These are phyloP conservation scores for Pythium sp. DNA, from an alignment of 352 stramenopile genomes.

Conservation along the genomic window DNA sequence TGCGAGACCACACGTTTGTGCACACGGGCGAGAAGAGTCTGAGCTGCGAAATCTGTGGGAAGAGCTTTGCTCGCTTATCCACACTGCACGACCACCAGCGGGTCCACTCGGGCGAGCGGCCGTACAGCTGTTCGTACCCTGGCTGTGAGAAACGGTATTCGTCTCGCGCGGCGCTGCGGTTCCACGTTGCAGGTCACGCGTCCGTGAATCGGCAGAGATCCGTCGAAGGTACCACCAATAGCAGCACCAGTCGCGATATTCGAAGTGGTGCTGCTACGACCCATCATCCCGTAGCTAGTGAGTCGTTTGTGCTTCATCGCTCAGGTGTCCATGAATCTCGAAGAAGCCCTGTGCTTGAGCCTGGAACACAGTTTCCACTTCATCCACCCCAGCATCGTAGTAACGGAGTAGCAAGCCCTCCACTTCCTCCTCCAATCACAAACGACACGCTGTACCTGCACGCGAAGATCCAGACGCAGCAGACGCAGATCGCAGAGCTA, in stretches of 20 bases:
- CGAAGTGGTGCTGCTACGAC: background rate
- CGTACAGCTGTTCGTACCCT: constrained; percentile 40
- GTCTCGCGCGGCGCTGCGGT: constrained; percentile 58
- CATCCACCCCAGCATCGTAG: background rate
- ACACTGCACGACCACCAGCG: constrained; percentile 63
- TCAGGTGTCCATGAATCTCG: background rate
- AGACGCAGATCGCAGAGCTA: constrained; percentile 43
- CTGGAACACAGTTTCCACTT: background rate
- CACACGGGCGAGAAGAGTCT: constrained; percentile 69
- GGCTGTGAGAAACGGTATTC: constrained; percentile 36
- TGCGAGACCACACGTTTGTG: constrained; percentile 70
- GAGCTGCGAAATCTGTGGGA: constrained; percentile 42
- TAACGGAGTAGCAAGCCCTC: background rate
- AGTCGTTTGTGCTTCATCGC: background rate
- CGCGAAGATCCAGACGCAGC: constrained; percentile 39
- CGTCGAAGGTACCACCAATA: background rate
- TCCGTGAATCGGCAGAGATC: background rate
- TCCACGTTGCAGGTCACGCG: constrained; percentile 44
- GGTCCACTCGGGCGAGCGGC: constrained; percentile 73
- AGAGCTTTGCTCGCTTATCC: constrained; percentile 48
- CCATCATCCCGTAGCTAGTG: background rate
- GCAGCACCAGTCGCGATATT: background rate
- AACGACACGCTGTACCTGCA: constrained; percentile 19
- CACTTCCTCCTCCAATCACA: background rate
- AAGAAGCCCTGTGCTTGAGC: background rate